Evolutionary conservation across 352 stramenopile genomes (phyloP).

Genomic region (Pythium sp.): DNA sequence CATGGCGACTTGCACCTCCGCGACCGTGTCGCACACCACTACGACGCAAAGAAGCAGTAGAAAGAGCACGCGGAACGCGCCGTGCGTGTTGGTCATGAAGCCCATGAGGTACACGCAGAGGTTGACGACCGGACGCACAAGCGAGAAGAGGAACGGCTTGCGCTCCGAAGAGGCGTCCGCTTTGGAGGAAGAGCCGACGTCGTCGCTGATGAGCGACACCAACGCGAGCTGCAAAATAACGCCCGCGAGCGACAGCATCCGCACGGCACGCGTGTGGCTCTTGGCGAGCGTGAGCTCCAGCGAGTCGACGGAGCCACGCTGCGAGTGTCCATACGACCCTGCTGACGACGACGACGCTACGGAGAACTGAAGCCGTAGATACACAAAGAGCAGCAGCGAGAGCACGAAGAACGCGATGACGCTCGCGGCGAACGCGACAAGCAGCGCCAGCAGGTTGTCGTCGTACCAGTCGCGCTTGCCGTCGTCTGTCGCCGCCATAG

Average conservation of each 20-base stretch:
- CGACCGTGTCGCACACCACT: conserved; percentile 42
- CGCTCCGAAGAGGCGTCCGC: conserved; percentile 1
- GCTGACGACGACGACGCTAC: background rate
- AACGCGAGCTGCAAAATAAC: conserved; percentile 45
- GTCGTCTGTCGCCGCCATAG: background rate
- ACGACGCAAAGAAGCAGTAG: conserved; percentile 37
- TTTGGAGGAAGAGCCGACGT: conserved; percentile 11
- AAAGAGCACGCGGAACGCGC: conserved; percentile 45
- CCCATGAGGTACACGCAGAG: conserved; percentile 47
- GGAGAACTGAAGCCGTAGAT: conserved; percentile 28
- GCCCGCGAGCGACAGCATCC: conserved; percentile 40
- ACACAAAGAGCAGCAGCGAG: conserved; percentile 30
- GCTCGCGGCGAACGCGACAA: conserved; percentile 33
- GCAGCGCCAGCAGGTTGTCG: conserved; percentile 37
- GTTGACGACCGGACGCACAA: conserved; percentile 44
- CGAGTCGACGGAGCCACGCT: conserved; percentile 29
- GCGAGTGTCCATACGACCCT: conserved; percentile 4
- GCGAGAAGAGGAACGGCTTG: conserved; percentile 40
- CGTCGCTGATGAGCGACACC: conserved; percentile 21
- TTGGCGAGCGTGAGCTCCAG: conserved; percentile 62
- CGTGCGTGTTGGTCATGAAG: conserved; percentile 74
- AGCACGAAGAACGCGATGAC: conserved; percentile 34
- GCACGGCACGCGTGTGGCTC: conserved; percentile 41
- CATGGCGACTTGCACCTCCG: conserved; percentile 57
- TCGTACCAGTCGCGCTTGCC: conserved; percentile 43